Evolutionary conservation across 1,284 basidiomycete species (phyloP).

Genomic region (Afroboletus lepidellus): DNA sequence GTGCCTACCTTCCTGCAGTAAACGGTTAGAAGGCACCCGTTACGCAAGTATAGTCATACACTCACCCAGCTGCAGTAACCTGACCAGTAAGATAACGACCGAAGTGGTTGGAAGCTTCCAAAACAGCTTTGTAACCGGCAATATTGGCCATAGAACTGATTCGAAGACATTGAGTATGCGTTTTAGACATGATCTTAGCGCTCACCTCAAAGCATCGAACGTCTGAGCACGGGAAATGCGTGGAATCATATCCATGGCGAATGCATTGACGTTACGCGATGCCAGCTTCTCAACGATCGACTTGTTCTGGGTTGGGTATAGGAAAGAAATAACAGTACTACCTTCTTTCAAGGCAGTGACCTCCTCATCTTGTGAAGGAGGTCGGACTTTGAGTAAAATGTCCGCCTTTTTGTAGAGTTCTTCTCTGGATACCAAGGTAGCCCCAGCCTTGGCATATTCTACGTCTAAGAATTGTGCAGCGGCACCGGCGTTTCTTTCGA

Average conservation of each 20-base stretch:
- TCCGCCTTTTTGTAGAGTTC: conserved; percentile 65
- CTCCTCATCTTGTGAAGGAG: conserved; percentile 64
- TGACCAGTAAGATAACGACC: conserved; percentile 86
- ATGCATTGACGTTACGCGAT: conserved; percentile 61
- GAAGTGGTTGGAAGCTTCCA: conserved; percentile 85
- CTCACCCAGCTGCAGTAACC: conserved; percentile 82
- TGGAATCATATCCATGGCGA: conserved; percentile 84
- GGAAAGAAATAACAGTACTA: conserved; percentile 78
- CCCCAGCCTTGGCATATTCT: conserved; percentile 76
- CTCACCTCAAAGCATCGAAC: conserved; percentile 78
- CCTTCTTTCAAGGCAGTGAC: conserved; percentile 60
- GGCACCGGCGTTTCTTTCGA: conserved; percentile 70
- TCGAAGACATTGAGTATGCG: neutral
- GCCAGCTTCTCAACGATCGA: conserved; percentile 65
- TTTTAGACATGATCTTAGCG: neutral
- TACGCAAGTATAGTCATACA: conserved; percentile 5
- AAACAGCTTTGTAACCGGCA: conserved; percentile 82
- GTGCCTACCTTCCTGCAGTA: conserved; percentile 25
- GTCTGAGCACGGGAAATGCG: conserved; percentile 84
- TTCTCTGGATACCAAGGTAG: conserved; percentile 63
- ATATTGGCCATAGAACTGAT: conserved; percentile 87
- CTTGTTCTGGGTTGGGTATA: conserved; percentile 81
- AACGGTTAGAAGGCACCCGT: conserved; percentile 7
- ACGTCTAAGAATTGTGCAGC: conserved; percentile 77
- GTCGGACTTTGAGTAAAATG: conserved; percentile 80